Conservation (phyloP, 169 alveolate species). For the Eimeria tenella region DNA sequence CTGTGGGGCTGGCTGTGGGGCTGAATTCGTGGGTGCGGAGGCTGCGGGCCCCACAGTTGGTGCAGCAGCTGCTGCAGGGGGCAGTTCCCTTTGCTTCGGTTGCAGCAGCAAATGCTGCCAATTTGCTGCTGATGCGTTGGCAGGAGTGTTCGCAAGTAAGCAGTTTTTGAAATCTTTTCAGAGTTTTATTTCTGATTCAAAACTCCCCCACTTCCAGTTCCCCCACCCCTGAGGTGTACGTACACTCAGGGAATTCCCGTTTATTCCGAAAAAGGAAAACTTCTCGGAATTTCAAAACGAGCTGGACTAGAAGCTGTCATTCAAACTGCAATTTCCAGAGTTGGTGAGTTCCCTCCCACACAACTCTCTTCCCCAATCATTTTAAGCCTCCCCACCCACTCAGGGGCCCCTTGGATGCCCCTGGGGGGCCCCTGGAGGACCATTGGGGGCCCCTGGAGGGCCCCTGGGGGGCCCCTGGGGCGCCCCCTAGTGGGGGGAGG, state of each 20-base stretch:
- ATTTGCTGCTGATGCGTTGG: slow-evolving; percentile 56
- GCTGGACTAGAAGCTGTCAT: slow-evolving; percentile 69
- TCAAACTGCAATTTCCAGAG: slow-evolving; percentile 72
- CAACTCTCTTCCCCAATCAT: not conserved
- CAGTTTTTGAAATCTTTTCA: not conserved
- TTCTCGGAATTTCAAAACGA: slow-evolving; percentile 44
- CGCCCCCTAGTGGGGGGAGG: too few relatives aligned
- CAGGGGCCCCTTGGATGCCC: too few relatives aligned
- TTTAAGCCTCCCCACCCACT: not conserved
- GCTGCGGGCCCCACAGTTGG: not conserved
- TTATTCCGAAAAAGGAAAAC: slow-evolving; percentile 2
- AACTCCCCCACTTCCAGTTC: not conserved
- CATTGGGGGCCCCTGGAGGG: not conserved
- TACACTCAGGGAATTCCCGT: slow-evolving; percentile 73
- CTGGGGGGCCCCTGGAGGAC: not conserved
- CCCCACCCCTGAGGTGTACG: not conserved
- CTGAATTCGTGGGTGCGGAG: slow-evolving; percentile 46
- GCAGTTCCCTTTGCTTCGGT: slow-evolving; percentile 69
- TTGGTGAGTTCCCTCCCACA: slow-evolving; percentile 17
- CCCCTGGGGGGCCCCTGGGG: too few relatives aligned
- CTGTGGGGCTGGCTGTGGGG: slow-evolving; percentile 79
- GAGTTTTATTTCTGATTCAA: not conserved
- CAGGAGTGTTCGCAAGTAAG: slow-evolving; percentile 53
- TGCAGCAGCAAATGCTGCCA: slow-evolving; percentile 69
- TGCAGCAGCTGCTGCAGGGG: slow-evolving; percentile 64